Base-by-base conservation (phyloP, 2,329 filamentous ascomycete genomes). In the Iodosphaeria phyllophila region DNA sequence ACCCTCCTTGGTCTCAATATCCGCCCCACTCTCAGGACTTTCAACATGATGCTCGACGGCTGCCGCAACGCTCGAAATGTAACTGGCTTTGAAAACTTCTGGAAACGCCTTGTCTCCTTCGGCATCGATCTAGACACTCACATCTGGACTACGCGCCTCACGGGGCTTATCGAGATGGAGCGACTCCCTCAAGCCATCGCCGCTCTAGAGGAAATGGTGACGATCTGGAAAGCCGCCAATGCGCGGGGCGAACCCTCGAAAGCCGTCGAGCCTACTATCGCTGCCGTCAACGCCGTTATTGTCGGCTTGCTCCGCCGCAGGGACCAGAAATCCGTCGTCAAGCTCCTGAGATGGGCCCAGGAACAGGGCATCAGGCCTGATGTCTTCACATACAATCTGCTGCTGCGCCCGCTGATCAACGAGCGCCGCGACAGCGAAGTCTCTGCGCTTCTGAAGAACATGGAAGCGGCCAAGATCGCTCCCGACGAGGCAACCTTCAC, bases 401-500 rank as follows among this genome's bases (percentile, higher is more conserved):
- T 82, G n/a, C 56, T 83, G n/a, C 51, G 58, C 5, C 54, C 66
- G 16, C 52, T 68, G 28, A 53, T 80, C 29, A 54, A 56, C 9
- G 46, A 52, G 11, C 56, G 57, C 13, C 49, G 57, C 14, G 38
- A 47, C 17, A 39, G 52, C 1, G 60, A 66, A 20, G 58, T 65
- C 8, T 51, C 57, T 21, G 43, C 43, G 3, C 39, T 80, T 8
- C 52, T 82, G 3, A 38, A 49, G 4, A 48, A 58, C 27, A 83
- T 83, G 76, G 49, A 59, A 19, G 33, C 42, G 3, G 47, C 57
- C 10, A 56, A 56, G 3, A 44, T 80, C 15, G 35, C 56, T 16
- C 62, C 72, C 1, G 68, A 83, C 42, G 54, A 59, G n/a, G 62
- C 61, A 5, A 89, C 80, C 1, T 79, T 78, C 44, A 77, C 70